Base-by-base conservation (phyloP, 768 basidiomycete species). In the Tubosaeta sp. region DNA sequence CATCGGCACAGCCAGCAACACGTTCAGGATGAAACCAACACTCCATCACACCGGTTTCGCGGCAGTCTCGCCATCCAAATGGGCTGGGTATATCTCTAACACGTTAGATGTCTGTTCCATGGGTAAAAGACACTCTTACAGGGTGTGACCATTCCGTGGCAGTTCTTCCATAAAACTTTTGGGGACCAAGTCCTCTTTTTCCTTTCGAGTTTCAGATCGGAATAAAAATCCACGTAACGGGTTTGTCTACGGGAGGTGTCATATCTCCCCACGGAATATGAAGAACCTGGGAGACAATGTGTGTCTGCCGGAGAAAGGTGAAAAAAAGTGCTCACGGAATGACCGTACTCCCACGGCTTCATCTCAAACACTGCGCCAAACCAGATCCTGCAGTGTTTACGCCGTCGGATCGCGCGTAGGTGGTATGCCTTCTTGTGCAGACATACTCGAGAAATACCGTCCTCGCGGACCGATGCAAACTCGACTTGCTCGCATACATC, bases 371-470 rank as follows among this genome's bases (percentile, higher is more conserved):
- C 27, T 29, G 27, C 27, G 27, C 27, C 27, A 29, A 29, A 86
- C 82, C 49, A 88, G 65, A 62, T 87, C 84, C 14, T 75, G 77
- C 35, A 86, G 69, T n/a, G 72, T 82, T 37, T 72, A 70, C 2
- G 85, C 79, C 77, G 88, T 80, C 1, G 86, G 85, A 19, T 82
- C 75, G 37, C 76, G 72, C 14, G 81, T 69, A 13, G 78, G 66
- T 0, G 76, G 78, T 10, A 88, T 57, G 5, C 78, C 77, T 58
- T 86, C 83, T 50, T 84, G 69, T 2, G 85, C 86, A 43, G 71
- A 69, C 60, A 82, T 69, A 12, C 74, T 66, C 43, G 78, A 67
- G 17, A 52, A 59, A 43, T 71, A 76, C 2, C 84, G 75, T 75
- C 32, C 67, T 72, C 6, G 81, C 78, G 59, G 86, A 83, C 50